These are phyloP conservation scores for Talaromyces islandicus DNA, from an alignment of 2,329 filamentous ascomycete genomes.

Conservation along the genomic window DNA sequence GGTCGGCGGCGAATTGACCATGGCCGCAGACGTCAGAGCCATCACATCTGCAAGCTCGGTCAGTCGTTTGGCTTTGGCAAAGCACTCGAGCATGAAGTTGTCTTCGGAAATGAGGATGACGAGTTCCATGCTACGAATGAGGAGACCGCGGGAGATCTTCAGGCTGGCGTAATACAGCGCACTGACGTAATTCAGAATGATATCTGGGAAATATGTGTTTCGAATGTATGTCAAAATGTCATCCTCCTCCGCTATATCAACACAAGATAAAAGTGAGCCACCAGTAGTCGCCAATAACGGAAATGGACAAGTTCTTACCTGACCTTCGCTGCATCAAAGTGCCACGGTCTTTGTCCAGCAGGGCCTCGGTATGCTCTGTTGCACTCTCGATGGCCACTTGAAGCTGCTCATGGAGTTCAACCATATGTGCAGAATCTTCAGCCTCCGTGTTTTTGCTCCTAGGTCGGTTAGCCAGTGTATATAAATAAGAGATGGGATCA, in stretches of 20 bases:
- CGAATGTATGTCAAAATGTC: slow-evolving; percentile 61
- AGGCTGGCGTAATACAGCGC: slow-evolving; percentile 74
- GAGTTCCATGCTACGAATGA: slow-evolving; percentile 83
- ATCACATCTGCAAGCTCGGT: slow-evolving; percentile 70
- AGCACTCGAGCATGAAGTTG: slow-evolving; percentile 60
- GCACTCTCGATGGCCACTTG: slow-evolving; percentile 49
- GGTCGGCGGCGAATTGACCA: slow-evolving; percentile 46
- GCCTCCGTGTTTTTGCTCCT: slow-evolving; percentile 21
- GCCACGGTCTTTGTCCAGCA: slow-evolving; percentile 34
- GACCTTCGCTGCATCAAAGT: not conserved
- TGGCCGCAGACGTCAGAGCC: slow-evolving; percentile 69
- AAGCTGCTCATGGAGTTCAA: slow-evolving; percentile 52
- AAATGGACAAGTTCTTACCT: not conserved
- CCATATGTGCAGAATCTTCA: slow-evolving; percentile 22
- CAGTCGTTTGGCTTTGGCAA: slow-evolving; percentile 62
- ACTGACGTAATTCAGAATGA: slow-evolving; percentile 75
- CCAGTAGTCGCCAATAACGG: no score
- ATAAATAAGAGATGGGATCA: not conserved
- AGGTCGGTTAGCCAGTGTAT: slow-evolving; percentile 8
- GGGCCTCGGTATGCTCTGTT: slow-evolving; percentile 52
- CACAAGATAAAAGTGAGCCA: not conserved
- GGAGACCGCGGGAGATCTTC: slow-evolving; percentile 65
- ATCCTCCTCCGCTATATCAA: slow-evolving; percentile 47
- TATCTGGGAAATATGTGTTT: slow-evolving; percentile 75
- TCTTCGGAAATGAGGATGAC: slow-evolving; percentile 68